Conservation (phyloP, 179 eudicot genomes). For the Silene coronaria region DNA sequence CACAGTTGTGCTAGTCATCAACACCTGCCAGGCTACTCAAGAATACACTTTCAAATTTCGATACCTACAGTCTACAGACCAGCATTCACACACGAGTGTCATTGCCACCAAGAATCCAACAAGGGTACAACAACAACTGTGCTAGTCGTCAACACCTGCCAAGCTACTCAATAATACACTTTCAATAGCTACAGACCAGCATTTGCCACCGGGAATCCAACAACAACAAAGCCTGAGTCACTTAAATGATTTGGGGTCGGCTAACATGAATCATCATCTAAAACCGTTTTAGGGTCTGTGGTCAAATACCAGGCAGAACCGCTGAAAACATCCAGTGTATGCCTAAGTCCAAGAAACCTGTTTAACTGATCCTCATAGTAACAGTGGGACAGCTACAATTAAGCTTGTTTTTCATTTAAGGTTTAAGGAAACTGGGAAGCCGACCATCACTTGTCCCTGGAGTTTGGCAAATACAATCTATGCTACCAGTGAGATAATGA, state of each 20-base stretch:
- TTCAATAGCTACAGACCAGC: no score
- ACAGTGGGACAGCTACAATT: not conserved
- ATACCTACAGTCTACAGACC: no score
- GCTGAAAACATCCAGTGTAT: not conserved
- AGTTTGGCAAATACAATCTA: not conserved
- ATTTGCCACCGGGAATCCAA: not conserved
- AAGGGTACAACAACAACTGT: no score
- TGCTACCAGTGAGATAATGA: not conserved
- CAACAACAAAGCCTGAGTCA: not conserved
- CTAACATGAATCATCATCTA: no score
- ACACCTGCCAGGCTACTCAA: not conserved
- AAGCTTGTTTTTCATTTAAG: not conserved
- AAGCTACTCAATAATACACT: not conserved
- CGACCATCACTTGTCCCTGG: not conserved
- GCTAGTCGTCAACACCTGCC: conserved; percentile 1
- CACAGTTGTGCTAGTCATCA: not conserved
- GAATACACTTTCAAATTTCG: not conserved
- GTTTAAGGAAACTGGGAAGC: not conserved
- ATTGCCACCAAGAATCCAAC: not conserved
- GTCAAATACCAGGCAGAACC: not conserved
- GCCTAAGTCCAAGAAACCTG: not conserved
- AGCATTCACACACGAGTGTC: no score
- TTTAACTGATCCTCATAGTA: not conserved
- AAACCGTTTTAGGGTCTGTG: not conserved
- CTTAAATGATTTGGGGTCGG: no score